phyloP scores from a whole-genome alignment of 2,329 filamentous ascomycete species.

The Aureobasidium sp. region DNA sequence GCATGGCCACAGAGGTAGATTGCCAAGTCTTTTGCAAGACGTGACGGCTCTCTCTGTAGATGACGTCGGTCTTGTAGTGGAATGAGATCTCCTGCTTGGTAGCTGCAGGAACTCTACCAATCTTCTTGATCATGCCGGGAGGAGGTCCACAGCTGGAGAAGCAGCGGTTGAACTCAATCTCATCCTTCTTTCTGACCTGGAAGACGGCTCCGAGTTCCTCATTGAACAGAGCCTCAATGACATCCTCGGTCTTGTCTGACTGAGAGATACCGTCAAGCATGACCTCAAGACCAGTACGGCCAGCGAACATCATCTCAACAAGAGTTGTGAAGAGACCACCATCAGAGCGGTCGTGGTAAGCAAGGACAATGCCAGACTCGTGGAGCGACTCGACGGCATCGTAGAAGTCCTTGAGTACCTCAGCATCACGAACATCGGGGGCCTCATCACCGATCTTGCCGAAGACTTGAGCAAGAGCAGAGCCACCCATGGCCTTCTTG shows the following conservation, averaged over 20 bases:
- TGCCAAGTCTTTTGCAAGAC: constrained; percentile 84
- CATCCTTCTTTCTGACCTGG: constrained; percentile 80
- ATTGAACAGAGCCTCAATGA: constrained; percentile 81
- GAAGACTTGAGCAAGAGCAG: constrained; percentile 83
- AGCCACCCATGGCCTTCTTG: constrained; percentile 77
- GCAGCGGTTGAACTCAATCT: constrained; percentile 78
- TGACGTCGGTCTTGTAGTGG: constrained; percentile 59
- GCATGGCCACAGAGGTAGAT: constrained; percentile 83
- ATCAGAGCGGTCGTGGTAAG: constrained; percentile 92
- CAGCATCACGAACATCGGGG: constrained; percentile 77
- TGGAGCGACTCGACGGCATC: constrained; percentile 70
- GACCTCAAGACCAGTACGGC: constrained; percentile 79
- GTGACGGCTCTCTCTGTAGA: constrained; percentile 63
- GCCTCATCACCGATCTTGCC: constrained; percentile 76
- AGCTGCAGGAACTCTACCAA: constrained; percentile 65
- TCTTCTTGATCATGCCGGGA: constrained; percentile 71
- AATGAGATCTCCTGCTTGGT: constrained; percentile 71
- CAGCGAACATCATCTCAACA: constrained; percentile 97
- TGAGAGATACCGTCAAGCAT: constrained; percentile 70
- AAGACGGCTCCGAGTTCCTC: constrained; percentile 95
- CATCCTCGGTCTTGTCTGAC: constrained; percentile 47
- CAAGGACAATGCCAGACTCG: constrained; percentile 67
- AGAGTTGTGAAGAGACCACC: constrained; percentile 86
- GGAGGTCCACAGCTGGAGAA: constrained; percentile 88
- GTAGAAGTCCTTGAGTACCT: constrained; percentile 82